phyloP scores from a whole-genome alignment of 768 basidiomycete species.

The Pleurotus salmoneostramineus region DNA sequence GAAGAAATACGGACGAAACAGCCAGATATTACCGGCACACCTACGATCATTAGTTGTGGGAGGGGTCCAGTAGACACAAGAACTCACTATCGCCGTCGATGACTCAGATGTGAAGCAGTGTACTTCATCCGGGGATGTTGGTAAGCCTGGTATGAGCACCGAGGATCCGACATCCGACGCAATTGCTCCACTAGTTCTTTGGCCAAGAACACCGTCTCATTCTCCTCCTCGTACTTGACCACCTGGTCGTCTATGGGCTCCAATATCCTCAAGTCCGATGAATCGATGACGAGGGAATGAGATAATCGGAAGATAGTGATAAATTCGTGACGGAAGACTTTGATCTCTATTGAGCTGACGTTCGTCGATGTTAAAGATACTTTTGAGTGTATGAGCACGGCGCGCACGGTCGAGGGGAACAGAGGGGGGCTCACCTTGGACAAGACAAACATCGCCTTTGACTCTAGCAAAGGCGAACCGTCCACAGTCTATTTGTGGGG shows the following conservation, averaged over 20 bases:
- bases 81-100: slow-evolving; percentile 8
- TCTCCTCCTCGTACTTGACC: slow-evolving; percentile 55
- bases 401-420: neutral
- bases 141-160: neutral
- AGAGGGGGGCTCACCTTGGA: slow-evolving; percentile 60
- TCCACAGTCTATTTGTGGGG: slow-evolving; percentile 31
- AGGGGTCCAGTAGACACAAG: neutral
- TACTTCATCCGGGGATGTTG: slow-evolving; percentile 4
- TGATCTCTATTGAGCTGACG: slow-evolving; percentile 43
- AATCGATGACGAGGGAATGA: slow-evolving; percentile 41
- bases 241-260: slow-evolving; percentile 44
- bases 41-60: neutral
- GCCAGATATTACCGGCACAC: neutral
- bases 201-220: slow-evolving; percentile 55
- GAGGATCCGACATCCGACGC: slow-evolving; percentile 30
- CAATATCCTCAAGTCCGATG: slow-evolving; percentile 46
- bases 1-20: neutral
- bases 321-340: slow-evolving; percentile 58
- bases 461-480: slow-evolving; percentile 58
- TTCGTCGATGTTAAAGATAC: slow-evolving; percentile 38
- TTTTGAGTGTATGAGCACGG: slow-evolving; percentile 13
- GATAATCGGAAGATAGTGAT: slow-evolving; percentile 59
- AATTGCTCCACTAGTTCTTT: slow-evolving; percentile 43
- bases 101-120: neutral
- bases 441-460: slow-evolving; percentile 47